phyloP scores from a whole-genome alignment of 257 asterid species.

The Forsythia viridissima region DNA sequence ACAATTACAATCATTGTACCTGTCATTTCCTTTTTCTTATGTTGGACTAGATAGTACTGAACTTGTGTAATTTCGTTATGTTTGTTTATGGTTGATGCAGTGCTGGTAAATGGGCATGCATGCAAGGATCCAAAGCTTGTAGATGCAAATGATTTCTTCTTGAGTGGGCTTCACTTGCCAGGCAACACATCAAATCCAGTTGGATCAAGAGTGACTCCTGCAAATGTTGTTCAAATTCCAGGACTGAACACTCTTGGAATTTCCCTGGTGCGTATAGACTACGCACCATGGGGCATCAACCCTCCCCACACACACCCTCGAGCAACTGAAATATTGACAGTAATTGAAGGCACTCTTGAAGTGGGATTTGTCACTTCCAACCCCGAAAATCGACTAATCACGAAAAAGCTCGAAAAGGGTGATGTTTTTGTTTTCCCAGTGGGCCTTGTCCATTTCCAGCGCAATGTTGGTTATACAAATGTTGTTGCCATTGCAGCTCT shows the following conservation, averaged over 20 bases:
- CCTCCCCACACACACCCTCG: slow-evolving; percentile 39
- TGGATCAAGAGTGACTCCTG: slow-evolving; percentile 22
- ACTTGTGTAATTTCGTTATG: background rate
- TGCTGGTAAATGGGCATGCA: slow-evolving; percentile 35
- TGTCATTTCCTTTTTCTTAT: no score
- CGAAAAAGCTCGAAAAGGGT: slow-evolving; percentile 30
- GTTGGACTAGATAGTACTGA: no score
- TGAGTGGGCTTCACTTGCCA: slow-evolving; percentile 30
- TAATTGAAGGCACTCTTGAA: slow-evolving; percentile 32
- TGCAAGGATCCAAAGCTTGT: slow-evolving; percentile 40
- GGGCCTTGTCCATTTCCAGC: slow-evolving; percentile 47
- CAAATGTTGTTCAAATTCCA: slow-evolving; percentile 15
- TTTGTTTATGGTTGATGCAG: slow-evolving; percentile 10
- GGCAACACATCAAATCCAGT: slow-evolving; percentile 36
- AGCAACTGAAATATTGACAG: slow-evolving; percentile 42
- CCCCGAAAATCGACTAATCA: slow-evolving; percentile 36
- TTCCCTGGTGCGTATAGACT: slow-evolving; percentile 11
- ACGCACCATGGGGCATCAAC: background rate
- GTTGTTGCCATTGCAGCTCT: slow-evolving; percentile 40
- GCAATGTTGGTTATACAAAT: slow-evolving; percentile 19
- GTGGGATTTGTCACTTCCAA: slow-evolving; percentile 49
- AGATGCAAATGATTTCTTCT: slow-evolving; percentile 34
- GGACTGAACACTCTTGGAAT: slow-evolving; percentile 25
- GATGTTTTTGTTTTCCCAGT: slow-evolving; percentile 47
- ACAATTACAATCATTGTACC: no score